Percentiles rank a stretch among this genome's conserved stretches.
phyloP scores from a whole-genome alignment of 1,139 yeast genomes.

The Taphrina flavorubra region DNA sequence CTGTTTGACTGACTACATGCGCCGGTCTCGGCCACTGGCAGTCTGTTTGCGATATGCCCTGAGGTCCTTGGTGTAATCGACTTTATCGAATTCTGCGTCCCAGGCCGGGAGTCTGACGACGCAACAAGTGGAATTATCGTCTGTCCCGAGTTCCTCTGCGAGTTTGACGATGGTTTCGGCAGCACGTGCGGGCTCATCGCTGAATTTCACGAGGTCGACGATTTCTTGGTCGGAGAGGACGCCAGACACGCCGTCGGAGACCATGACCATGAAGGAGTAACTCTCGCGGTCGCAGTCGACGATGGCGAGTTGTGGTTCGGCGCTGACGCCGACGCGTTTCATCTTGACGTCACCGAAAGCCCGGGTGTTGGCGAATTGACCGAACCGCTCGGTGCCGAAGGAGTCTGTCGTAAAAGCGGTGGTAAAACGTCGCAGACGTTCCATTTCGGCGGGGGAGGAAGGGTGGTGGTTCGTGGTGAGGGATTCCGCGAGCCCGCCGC shows the following conservation, averaged over 20 bases:
- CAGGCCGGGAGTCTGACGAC: conserved; percentile 83
- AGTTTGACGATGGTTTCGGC: conserved; percentile 84
- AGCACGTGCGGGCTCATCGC: conserved; percentile 71
- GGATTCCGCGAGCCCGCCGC: conserved; percentile 75
- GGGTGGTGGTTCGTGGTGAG: conserved; percentile 87
- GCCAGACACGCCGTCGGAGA: conserved; percentile 87
- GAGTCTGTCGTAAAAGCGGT: conserved; percentile 83
- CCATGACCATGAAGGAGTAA: conserved; percentile 71
- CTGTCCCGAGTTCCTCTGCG: conserved; percentile 86
- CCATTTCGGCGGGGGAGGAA: conserved; percentile 75
- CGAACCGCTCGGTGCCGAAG: conserved; percentile 88
- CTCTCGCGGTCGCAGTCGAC: conserved; percentile 53
- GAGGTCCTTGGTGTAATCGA: conserved; percentile 37
- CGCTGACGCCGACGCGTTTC: conserved; percentile 81
- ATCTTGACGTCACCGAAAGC: conserved; percentile 84
- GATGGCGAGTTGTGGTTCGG: conserved; percentile 87
- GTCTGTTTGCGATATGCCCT: conserved; percentile 25
- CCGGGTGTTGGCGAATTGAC: conserved; percentile 86
- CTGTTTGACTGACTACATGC: conserved; percentile 10
- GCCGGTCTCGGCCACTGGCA: conserved; percentile 28
- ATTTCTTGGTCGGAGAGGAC: conserved; percentile 86
- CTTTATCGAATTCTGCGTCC: conserved; percentile 50
- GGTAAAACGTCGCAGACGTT: conserved; percentile 71
- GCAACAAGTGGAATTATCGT: conserved; percentile 90
- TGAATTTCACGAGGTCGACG: conserved; percentile 78